phyloP scores from a whole-genome alignment of 176 grass and related monocot species.

The Cymbopogon citratus region DNA sequence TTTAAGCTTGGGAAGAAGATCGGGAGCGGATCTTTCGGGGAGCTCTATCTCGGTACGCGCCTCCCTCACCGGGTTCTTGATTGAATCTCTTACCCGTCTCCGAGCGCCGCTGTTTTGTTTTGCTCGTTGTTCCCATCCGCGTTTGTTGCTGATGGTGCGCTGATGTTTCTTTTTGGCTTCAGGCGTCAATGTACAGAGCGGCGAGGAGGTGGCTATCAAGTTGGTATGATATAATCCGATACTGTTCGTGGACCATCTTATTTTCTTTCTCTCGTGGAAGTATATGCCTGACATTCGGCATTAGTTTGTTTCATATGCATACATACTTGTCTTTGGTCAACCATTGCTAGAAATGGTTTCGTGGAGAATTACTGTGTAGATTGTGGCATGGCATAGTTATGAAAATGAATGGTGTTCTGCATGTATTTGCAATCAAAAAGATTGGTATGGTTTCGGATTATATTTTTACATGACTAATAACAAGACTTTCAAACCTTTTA shows the following conservation, averaged over 20 bases:
- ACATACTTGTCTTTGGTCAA: neutral
- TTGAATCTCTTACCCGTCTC: slow-evolving; percentile 8
- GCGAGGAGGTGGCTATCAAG: slow-evolving; percentile 54
- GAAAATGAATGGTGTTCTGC: neutral
- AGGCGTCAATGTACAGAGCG: slow-evolving; percentile 55
- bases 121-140: neutral
- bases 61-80: neutral
- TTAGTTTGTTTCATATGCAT: neutral
- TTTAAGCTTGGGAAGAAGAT: slow-evolving; percentile 97
- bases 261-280: neutral
- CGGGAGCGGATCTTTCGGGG: slow-evolving; percentile 92
- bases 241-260: neutral
- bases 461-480: neutral
- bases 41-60: slow-evolving; percentile 75
- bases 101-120: neutral
- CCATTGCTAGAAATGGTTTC: neutral
- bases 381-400: neutral
- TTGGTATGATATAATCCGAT: slow-evolving; percentile 38
- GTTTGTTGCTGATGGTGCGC: slow-evolving; percentile 3
- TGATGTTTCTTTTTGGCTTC: slow-evolving; percentile 4
- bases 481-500: neutral
- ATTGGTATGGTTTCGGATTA: neutral
- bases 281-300: neutral
- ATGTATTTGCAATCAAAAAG: neutral
- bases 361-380: neutral